Conservation (phyloP, 2,329 filamentous ascomycete genomes). For the Ophiostoma triangulosporum region DNA sequence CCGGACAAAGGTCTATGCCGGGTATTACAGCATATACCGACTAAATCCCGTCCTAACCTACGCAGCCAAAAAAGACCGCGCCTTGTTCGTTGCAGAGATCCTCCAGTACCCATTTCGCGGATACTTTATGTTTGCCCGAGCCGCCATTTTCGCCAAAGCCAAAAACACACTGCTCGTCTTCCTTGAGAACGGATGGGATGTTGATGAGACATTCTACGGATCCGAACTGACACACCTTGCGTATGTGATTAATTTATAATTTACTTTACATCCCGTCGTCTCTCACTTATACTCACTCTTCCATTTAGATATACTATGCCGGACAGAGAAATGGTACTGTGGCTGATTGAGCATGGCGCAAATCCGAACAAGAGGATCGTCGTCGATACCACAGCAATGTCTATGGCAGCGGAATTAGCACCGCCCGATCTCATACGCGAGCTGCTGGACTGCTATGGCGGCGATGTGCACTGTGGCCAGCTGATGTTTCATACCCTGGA, state of each 20-base stretch:
- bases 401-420: not conserved
- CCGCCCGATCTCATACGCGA: slow-evolving; percentile 2
- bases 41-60: too few species aligned
- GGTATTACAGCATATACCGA: not conserved
- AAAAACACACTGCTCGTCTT: slow-evolving; percentile 3
- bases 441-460: not conserved
- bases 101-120: not conserved
- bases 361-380: not conserved
- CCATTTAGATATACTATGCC: not conserved
- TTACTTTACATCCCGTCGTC: too few species aligned
- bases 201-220: slow-evolving; percentile 2
- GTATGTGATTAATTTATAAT: too few species aligned
- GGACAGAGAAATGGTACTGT: slow-evolving; percentile 1
- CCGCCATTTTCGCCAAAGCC: slow-evolving; percentile 1
- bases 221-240: not conserved
- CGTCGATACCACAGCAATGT: slow-evolving; percentile 1
- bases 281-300: too few species aligned
- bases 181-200: slow-evolving; percentile 1
- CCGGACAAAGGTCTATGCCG: not conserved
- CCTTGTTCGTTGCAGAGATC: too few species aligned
- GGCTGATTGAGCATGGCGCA: slow-evolving; percentile 3
- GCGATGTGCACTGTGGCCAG: slow-evolving; percentile 2
- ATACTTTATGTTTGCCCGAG: slow-evolving; percentile 1
- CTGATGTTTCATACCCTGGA: not conserved
- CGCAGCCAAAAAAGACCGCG: too few species aligned